Conservation (phyloP, 2,329 filamentous ascomycete genomes). For the Ambrosiella xylebori region DNA sequence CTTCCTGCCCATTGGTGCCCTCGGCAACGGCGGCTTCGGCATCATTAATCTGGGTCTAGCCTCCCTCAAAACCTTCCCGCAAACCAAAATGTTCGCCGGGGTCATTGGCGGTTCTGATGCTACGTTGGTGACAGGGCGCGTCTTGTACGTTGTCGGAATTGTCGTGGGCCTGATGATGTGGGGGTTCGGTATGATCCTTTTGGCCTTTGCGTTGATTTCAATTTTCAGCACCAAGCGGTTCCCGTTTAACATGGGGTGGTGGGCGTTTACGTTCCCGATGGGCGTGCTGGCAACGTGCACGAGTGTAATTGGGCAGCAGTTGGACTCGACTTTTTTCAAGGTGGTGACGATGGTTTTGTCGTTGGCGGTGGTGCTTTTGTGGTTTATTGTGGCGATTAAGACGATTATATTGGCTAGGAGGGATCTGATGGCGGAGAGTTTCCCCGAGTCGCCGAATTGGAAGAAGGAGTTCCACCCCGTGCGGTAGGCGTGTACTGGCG, state of each 20-base stretch:
- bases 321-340: constrained; percentile 28
- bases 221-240: constrained; percentile 24
- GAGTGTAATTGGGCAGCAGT: constrained; percentile 23
- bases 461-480: constrained; percentile 13
- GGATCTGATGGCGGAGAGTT: constrained; percentile 12
- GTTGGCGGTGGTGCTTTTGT: constrained; percentile 24
- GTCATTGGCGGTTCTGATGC: constrained; percentile 15
- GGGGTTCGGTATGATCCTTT: constrained; percentile 28
- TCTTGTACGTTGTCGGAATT: constrained; percentile 44
- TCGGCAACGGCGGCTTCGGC: constrained; percentile 48
- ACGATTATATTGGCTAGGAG: constrained; percentile 21
- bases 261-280: constrained; percentile 30
- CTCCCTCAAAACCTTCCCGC: constrained; percentile 25
- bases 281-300: constrained; percentile 28
- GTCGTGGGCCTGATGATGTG: constrained; percentile 27
- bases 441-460: constrained; percentile 12
- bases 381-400: constrained; percentile 24
- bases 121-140: constrained; percentile 23
- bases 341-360: constrained; percentile 25
- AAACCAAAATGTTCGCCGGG: constrained; percentile 24
- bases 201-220: constrained; percentile 27
- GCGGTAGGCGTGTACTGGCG: constrained; percentile 1
- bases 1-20: constrained; percentile 48
- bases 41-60: constrained; percentile 34
- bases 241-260: constrained; percentile 31